Base-by-base conservation (phyloP, 2,329 filamentous ascomycete genomes). In the Fusarium sp. region DNA sequence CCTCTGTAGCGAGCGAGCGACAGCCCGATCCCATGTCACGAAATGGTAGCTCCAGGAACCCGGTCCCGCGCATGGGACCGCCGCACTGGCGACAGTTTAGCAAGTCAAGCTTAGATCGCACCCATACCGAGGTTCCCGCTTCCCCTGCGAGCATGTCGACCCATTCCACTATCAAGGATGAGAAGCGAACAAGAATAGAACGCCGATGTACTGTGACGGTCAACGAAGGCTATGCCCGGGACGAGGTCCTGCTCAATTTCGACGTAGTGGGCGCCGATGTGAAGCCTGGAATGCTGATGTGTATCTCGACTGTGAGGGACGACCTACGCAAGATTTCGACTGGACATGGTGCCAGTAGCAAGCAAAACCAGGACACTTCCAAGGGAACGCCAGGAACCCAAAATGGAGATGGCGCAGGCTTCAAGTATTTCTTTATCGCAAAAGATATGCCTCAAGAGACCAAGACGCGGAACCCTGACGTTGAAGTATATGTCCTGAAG, bases 161-260 rank as follows among this genome's bases (percentile, higher is more conserved):
- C 68, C 81, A 80, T 67, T 86, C 85, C 16, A 86, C 86, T 10
- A 74, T 78, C 38, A 77, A 72, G 41, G 79, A 80, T 33, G 75
- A 77, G 51, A 77, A 74, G 64, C 70, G 73, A 31, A 68, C 75
- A 38, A 78, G 76, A 46, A 54, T 78, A 18, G 84, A 87, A 71
- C 81, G 84, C 31, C 80, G 80, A 67, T 88, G 85, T 71, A 84
- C 80, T 42, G 83, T 89, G 56, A 83, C 83, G 10, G 83, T 89
- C 71, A 92, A 94, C 77, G 92, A 97, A 70, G 88, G 86, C 41
- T 91, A 94, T 73, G 89, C 91, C 10, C 87, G 86, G 59, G 92
- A 97, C 73, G 92, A 95, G 72, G 89, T 96, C 44, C 83, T 96
- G 23, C 85, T 97, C 74, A 96, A 95, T 76, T 84, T 91, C 60